Evolutionary conservation across 306 rosid genomes (phyloP).

Genomic region (Alnus glutinosa): DNA sequence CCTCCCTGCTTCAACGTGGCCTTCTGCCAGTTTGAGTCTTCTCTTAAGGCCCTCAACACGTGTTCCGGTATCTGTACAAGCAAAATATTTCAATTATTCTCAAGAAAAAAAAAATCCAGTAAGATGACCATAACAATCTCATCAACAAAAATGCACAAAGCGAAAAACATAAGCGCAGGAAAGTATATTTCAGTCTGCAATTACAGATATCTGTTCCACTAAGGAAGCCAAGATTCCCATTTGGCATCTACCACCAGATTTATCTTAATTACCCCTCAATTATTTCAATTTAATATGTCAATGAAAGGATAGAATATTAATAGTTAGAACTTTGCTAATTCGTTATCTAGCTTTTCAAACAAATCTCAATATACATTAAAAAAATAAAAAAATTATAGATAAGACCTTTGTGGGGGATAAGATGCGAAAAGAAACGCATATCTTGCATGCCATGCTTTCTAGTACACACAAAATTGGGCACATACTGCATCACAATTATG

Average conservation of each 20-base stretch:
- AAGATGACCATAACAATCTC: constrained; percentile 23
- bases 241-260: not conserved
- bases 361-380: no score
- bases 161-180: constrained; percentile 1
- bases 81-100: constrained; percentile 22
- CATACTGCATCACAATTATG: no score
- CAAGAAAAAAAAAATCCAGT: constrained; percentile 15
- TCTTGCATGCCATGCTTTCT: no score
- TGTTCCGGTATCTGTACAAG: constrained; percentile 51
- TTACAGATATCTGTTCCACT: constrained; percentile 15
- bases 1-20: constrained; percentile 94
- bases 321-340: not conserved
- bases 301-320: not conserved
- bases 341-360: no score
- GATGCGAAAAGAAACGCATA: no score
- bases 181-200: not conserved
- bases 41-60: constrained; percentile 53
- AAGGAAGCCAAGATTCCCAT: not conserved
- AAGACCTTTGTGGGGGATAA: no score
- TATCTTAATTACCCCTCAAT: not conserved
- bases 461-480: no score
- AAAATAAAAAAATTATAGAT: no score
- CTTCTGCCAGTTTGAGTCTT: constrained; percentile 77
- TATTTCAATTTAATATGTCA: not conserved
- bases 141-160: constrained; percentile 23